These are phyloP conservation scores for Senecio squalidus DNA, from an alignment of 140 eudicot genomes.

Conservation along the genomic window DNA sequence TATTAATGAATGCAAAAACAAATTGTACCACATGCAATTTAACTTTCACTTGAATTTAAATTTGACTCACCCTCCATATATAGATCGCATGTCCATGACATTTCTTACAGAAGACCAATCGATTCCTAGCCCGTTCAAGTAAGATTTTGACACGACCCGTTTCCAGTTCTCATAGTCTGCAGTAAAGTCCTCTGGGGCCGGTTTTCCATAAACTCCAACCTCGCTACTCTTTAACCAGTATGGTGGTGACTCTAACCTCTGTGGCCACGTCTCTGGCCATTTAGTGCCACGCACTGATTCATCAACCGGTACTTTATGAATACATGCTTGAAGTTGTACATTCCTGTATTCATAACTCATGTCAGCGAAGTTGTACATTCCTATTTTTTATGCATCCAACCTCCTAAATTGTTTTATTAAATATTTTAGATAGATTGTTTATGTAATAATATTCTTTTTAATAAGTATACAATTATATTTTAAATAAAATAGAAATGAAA, in stretches of 20 bases:
- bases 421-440: too few species aligned
- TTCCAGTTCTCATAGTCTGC: constrained; percentile 60
- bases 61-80: constrained; percentile 61
- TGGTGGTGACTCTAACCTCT: constrained; percentile 54
- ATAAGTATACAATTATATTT: too few species aligned
- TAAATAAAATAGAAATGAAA: too few species aligned
- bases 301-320: constrained; percentile 49
- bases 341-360: constrained; percentile 37
- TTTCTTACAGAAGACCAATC: constrained; percentile 65
- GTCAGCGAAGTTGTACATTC: too few species aligned
- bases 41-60: background rate
- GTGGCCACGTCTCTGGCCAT: constrained; percentile 64
- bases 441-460: too few species aligned
- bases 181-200: constrained; percentile 56
- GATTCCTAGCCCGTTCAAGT: constrained; percentile 52
- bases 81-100: constrained; percentile 71
- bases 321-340: constrained; percentile 59
- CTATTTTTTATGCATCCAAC: background rate
- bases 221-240: constrained; percentile 49
- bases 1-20: background rate
- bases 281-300: constrained; percentile 47
- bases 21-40: background rate
- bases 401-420: background rate
- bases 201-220: constrained; percentile 65
- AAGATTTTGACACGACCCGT: constrained; percentile 48